Evolutionary conservation across 2,329 filamentous ascomycete genomes (phyloP).

Genomic region (Clarireedia sp.): DNA sequence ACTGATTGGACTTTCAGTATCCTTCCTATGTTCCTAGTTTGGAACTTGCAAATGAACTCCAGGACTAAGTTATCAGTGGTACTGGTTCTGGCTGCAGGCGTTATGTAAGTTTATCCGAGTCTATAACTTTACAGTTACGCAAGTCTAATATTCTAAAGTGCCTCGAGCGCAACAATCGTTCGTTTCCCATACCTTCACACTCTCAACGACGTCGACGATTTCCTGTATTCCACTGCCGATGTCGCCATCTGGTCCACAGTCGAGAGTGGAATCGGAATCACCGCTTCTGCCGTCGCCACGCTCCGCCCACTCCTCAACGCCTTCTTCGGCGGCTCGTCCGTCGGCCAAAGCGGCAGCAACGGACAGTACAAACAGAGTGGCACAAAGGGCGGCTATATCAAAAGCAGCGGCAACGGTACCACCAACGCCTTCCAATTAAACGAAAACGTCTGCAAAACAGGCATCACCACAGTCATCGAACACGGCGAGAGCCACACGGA

Average conservation of each 20-base stretch:
- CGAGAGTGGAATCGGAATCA: slow-evolving; percentile 35
- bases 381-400: no score
- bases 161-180: slow-evolving; percentile 37
- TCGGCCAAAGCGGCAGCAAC: no score
- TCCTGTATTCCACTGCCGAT: slow-evolving; percentile 34
- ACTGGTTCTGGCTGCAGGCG: slow-evolving; percentile 29
- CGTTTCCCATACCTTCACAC: slow-evolving; percentile 35
- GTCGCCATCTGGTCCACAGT: slow-evolving; percentile 37
- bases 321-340: slow-evolving; percentile 12
- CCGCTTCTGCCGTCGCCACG: slow-evolving; percentile 34
- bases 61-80: slow-evolving; percentile 29
- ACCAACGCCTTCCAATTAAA: no score
- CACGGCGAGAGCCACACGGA: no score
- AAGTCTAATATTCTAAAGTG: slow-evolving; percentile 18
- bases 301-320: slow-evolving; percentile 31
- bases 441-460: no score
- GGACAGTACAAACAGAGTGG: no score
- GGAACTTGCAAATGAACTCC: slow-evolving; percentile 24
- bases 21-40: slow-evolving; percentile 24
- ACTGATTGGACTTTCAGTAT: slow-evolving; percentile 27
- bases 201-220: slow-evolving; percentile 31
- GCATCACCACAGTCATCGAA: no score
- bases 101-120: slow-evolving; percentile 30
- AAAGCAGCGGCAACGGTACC: no score
- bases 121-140: background rate